phyloP scores from a whole-genome alignment of 768 basidiomycete genomes.

The Lactifluus piperatus region DNA sequence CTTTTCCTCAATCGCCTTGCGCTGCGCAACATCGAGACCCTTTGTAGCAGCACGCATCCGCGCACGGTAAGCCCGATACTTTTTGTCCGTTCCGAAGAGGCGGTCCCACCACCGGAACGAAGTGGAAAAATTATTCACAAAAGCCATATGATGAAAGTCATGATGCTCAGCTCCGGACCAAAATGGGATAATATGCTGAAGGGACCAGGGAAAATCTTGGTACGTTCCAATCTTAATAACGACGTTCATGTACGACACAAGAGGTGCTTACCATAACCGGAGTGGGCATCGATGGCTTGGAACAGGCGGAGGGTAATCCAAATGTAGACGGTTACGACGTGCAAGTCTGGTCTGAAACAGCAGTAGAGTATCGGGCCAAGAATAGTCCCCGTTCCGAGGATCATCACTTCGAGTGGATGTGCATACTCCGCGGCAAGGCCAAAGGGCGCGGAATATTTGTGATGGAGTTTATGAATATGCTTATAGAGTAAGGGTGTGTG shows the following conservation, averaged over 20 bases:
- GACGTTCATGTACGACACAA: not conserved
- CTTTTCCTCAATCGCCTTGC: constrained; percentile 46
- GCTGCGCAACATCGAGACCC: constrained; percentile 40
- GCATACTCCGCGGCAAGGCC: constrained; percentile 98
- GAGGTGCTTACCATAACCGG: constrained; percentile 67
- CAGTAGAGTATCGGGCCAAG: constrained; percentile 83
- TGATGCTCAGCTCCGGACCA: constrained; percentile 98
- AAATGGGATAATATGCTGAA: constrained; percentile 87
- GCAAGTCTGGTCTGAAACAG: constrained; percentile 64
- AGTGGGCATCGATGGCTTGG: constrained; percentile 97
- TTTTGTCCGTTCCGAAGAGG: constrained; percentile 82
- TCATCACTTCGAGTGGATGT: constrained; percentile 92
- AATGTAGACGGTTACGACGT: constrained; percentile 87
- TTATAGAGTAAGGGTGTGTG: constrained; percentile 82
- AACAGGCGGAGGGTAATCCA: constrained; percentile 93
- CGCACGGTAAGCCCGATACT: constrained; percentile 74
- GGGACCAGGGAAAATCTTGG: constrained; percentile 93
- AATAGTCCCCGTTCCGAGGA: constrained; percentile 89
- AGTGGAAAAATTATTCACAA: constrained; percentile 88
- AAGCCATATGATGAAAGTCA: constrained; percentile 98
- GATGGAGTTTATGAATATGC: constrained; percentile 94
- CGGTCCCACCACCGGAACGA: constrained; percentile 93
- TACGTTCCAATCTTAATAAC: not conserved
- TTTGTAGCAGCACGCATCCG: constrained; percentile 49
- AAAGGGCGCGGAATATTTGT: constrained; percentile 95